A percentile compares a stretch with the other conserved stretches of the same genome.
phyloP scores from a whole-genome alignment of 192 early-diverging fungal genomes.

The Entophlyctis luteolus region DNA sequence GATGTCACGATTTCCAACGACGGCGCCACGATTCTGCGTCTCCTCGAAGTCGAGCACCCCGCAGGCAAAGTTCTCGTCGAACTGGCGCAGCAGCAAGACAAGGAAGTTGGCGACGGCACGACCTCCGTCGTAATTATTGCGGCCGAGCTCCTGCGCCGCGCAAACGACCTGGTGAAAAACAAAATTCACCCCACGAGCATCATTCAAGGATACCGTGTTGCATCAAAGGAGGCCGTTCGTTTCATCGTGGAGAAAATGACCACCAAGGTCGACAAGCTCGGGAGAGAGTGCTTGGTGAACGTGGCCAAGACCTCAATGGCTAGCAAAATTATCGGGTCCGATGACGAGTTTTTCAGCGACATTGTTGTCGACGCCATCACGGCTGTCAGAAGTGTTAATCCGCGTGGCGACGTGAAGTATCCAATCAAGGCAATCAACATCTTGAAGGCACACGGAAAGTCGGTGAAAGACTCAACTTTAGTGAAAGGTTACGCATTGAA shows the following conservation, averaged over 20 bases:
- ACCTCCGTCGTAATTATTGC: constrained; percentile 99
- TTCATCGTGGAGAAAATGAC: constrained; percentile 97
- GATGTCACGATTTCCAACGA: constrained; percentile 99
- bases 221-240: constrained; percentile 95
- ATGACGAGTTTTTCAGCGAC: constrained; percentile 94
- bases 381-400: constrained; percentile 83
- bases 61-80: constrained; percentile 93
- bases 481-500: constrained; percentile 95
- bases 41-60: constrained; percentile 98
- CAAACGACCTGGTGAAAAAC: constrained; percentile 97
- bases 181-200: constrained; percentile 99
- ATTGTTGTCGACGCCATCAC: constrained; percentile 90
- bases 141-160: constrained; percentile 90
- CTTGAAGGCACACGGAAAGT: constrained; percentile 94
- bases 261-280: constrained; percentile 88
- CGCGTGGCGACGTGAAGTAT: constrained; percentile 83
- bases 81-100: constrained; percentile 98
- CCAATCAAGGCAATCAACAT: constrained; percentile 97
- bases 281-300: constrained; percentile 87
- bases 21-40: constrained; percentile 94
- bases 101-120: constrained; percentile 98
- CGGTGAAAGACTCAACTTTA: constrained; percentile 78
- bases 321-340: constrained; percentile 93
- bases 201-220: constrained; percentile 94
- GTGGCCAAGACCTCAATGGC: constrained; percentile 98